Evolutionary conservation across 1,284 basidiomycete genomes (phyloP), one percentile per base, ranked within the genome.

Genomic region (Salmacisia buchloeana): DNA sequence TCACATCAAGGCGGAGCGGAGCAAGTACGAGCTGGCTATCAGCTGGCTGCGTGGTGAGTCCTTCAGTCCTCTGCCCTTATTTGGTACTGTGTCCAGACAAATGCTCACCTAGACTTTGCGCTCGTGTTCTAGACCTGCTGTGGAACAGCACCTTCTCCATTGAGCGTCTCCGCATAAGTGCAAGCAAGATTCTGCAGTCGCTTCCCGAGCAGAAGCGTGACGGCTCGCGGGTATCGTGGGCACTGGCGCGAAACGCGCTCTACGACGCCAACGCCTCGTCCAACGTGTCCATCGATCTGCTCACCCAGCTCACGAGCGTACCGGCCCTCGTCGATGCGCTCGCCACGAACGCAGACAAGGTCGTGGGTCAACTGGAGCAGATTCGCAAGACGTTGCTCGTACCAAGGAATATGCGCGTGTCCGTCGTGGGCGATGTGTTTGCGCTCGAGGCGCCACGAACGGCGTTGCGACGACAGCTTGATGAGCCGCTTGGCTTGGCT

Each of bases 121-220:
- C 35, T 15, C 35, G 23, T 21, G 10, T 43, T 18, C 3, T 43
- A 54, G 93, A 98, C 80, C 83, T 98, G 21, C 81, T 98, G n/a
- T 90, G 89, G 76, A 86, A 88, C 52, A 85, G 86, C 57, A 83
- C 88, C 63, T 97, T 97, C 75, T 86, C 89, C 69, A 86, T 88
- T 69, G 92, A 97, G 56, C 85, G 93, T 88, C 83, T 99, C 36
- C 87, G 89, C 73, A 88, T 98, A 45, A 88, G 87, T 45, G 84
- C 91, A 43, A 91, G 92, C 27, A 97, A 97, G 82, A 86, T 92
- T 59, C 86, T 90, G 45, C 94, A 97, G 80, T 88, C 88, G 29
- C 83, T 98, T n/a, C 96, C 96, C 0, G 88, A 93, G 75, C 84
- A 91, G 77, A 98, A 97, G 83, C 86, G 96, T 52, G 89, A 92